phyloP scores from a whole-genome alignment of 1,139 yeast species.

The Kluyveromyces marxianus region DNA sequence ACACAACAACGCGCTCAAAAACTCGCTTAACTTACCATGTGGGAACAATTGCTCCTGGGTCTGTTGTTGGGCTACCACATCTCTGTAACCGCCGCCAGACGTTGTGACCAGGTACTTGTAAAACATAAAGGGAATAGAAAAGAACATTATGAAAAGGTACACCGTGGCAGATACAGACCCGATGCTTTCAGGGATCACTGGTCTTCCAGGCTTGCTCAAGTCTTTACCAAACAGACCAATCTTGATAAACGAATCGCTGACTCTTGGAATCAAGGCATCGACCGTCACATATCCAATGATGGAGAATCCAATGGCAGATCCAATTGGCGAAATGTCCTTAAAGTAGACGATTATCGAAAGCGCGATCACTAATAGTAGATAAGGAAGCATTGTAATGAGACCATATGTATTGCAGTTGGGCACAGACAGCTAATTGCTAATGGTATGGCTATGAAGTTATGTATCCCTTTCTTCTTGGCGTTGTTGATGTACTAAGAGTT shows the following conservation, averaged over 20 bases:
- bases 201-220: constrained; percentile 60
- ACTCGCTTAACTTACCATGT: constrained; percentile 78
- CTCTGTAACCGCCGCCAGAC: constrained; percentile 49
- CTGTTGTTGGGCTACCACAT: constrained; percentile 22
- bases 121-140: constrained; percentile 84
- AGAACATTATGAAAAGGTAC: constrained; percentile 71
- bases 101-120: constrained; percentile 64
- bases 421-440: too few relatives aligned
- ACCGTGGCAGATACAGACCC: constrained; percentile 83
- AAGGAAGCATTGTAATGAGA: not conserved
- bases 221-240: constrained; percentile 84
- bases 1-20: constrained; percentile 75
- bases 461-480: too few relatives aligned
- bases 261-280: constrained; percentile 54
- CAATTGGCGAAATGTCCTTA: constrained; percentile 19
- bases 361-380: not conserved
- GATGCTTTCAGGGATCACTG: constrained; percentile 81
- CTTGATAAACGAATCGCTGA: constrained; percentile 57
- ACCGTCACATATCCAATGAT: constrained; percentile 59
- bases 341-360: constrained; percentile 10
- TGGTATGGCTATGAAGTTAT: too few relatives aligned
- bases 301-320: constrained; percentile 57
- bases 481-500: too few relatives aligned
- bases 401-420: too few relatives aligned
- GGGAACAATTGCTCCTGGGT: constrained; percentile 47